Evolutionary conservation across 176 grass and related monocot species (phyloP).

Genomic region (Zoysia pacifica): DNA sequence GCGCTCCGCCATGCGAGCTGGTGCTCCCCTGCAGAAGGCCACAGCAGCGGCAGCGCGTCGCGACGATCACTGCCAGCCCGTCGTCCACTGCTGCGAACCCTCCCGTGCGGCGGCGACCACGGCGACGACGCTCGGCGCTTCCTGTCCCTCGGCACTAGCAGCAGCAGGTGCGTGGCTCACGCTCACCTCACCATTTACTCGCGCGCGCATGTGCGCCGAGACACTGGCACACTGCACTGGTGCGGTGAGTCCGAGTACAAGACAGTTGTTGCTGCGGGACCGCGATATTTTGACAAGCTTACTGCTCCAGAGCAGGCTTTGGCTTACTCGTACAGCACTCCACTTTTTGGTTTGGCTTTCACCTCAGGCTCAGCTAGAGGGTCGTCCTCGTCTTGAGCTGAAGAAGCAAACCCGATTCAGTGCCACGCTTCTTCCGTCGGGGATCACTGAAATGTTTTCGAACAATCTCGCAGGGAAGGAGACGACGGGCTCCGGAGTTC

Average conservation of each 20-base stretch:
- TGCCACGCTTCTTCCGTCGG: neutral
- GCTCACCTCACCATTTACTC: slow-evolving; percentile 37
- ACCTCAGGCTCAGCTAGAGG: neutral
- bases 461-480: slow-evolving; percentile 29
- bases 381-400: neutral
- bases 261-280: slow-evolving; percentile 3
- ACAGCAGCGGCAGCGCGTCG: slow-evolving; percentile 11
- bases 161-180: slow-evolving; percentile 47
- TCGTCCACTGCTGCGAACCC: neutral
- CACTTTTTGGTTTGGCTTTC: neutral
- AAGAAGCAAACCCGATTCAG: neutral
- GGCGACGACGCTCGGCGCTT: slow-evolving; percentile 10
- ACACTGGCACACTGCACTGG: neutral
- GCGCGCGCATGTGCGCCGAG: slow-evolving; percentile 42
- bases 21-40: slow-evolving; percentile 29
- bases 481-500: slow-evolving; percentile 35
- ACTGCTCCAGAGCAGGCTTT: neutral
- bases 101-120: slow-evolving; percentile 5
- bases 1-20: slow-evolving; percentile 22
- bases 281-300: neutral
- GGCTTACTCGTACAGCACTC: neutral
- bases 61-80: slow-evolving; percentile 12
- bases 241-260: neutral
- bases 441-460: neutral
- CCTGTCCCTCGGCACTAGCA: slow-evolving; percentile 19